Conservation (phyloP, 2,329 filamentous ascomycete genomes). For the Orbilia brochopaga region DNA sequence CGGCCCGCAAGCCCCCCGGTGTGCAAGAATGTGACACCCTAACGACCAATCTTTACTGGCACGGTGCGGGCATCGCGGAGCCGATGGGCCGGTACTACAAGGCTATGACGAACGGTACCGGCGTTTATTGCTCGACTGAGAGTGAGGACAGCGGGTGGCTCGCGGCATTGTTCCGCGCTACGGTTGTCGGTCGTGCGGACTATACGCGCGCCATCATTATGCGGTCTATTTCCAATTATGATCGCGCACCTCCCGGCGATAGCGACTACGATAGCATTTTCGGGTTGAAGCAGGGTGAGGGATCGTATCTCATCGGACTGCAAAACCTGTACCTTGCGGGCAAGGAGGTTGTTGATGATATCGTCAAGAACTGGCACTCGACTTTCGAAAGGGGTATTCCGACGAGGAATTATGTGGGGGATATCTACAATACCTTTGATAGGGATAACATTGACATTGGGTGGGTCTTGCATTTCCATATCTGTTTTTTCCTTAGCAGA, state of each 20-base stretch:
- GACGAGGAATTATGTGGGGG: conserved; percentile 71
- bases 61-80: conserved; percentile 66
- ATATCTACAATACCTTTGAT: conserved; percentile 63
- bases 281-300: conserved; percentile 66
- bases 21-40: conserved; percentile 71
- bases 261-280: conserved; percentile 67
- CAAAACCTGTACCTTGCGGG: conserved; percentile 72
- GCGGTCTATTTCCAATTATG: conserved; percentile 71
- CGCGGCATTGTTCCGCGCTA: conserved; percentile 68
- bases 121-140: conserved; percentile 72
- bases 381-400: conserved; percentile 66
- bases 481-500: not conserved
- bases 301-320: conserved; percentile 62
- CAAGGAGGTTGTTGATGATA: conserved; percentile 69
- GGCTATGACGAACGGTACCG: conserved; percentile 71
- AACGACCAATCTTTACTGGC: conserved; percentile 75
- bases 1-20: conserved; percentile 62
- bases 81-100: conserved; percentile 70
- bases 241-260: conserved; percentile 68
- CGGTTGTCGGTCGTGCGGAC: conserved; percentile 67
- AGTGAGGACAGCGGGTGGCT: conserved; percentile 76
- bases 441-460: conserved; percentile 1
- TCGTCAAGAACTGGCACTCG: conserved; percentile 67
- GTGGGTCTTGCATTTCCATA: not conserved
- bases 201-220: conserved; percentile 72